A percentile compares a stretch with the other conserved stretches of the same genome.
phyloP scores from a whole-genome alignment of 176 grass and related monocot species.

The Oryza rufipogon region DNA sequence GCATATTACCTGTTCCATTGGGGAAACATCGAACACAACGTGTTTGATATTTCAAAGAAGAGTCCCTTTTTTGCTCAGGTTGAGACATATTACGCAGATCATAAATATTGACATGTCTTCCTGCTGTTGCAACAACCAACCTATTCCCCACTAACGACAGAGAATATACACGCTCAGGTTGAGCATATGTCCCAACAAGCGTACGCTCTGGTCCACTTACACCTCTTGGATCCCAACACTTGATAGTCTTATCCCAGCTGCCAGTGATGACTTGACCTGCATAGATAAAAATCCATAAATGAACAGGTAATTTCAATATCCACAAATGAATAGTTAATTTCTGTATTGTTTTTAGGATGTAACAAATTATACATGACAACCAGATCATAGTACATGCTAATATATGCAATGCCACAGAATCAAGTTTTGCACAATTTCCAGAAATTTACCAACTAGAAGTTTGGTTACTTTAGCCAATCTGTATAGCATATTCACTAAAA shows the following conservation, averaged over 20 bases:
- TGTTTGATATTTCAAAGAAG: conserved; percentile 97
- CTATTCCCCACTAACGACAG: conserved; percentile 79
- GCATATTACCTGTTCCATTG: conserved; percentile 80
- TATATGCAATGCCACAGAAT: too few species aligned
- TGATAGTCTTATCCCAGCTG: conserved; percentile 97
- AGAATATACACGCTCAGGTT: conserved; percentile 91
- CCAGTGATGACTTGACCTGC: conserved; percentile 95
- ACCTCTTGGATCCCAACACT: conserved; percentile 97
- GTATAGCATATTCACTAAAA: background rate
- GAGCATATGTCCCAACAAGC: conserved; percentile 79
- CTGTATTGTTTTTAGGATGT: too few species aligned
- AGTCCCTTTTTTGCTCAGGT: conserved; percentile 88
- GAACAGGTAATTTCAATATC: too few species aligned
- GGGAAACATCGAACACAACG: conserved; percentile 93
- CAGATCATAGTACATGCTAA: too few species aligned
- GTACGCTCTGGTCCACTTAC: conserved; percentile 66
- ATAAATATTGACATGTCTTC: conserved; percentile 93
- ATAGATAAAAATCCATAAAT: conserved; percentile 27
- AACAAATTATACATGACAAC: too few species aligned
- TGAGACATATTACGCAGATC: conserved; percentile 98
- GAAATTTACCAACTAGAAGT: conserved; percentile 12
- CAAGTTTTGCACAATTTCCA: background rate
- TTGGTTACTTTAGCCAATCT: background rate
- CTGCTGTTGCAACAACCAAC: conserved; percentile 93
- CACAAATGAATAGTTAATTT: too few species aligned